Conservation (phyloP, 495 filamentous ascomycete species). For the Daldinia concentrica region DNA sequence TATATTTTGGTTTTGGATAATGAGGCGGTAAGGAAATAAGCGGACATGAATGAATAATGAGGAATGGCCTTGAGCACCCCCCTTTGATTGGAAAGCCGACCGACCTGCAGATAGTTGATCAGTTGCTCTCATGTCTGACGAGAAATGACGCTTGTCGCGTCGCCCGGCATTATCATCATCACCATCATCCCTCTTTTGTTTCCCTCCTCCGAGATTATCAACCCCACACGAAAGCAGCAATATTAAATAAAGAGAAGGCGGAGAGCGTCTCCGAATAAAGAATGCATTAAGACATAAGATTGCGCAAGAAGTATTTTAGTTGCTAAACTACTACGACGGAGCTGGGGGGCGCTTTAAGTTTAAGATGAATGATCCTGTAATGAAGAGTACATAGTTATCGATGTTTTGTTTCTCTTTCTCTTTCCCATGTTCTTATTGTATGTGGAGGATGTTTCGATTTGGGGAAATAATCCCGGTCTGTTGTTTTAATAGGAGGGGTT, state of each 20-base stretch:
- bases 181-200: conserved; percentile 19
- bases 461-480: conserved; percentile 10
- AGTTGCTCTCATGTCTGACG: conserved; percentile 25
- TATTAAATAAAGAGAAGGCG: neutral
- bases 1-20: conserved; percentile 12
- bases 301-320: conserved; percentile 9
- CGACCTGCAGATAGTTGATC: conserved; percentile 16
- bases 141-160: conserved; percentile 31
- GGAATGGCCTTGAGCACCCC: neutral
- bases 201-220: conserved; percentile 30
- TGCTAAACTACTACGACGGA: conserved; percentile 15
- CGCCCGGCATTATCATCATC: conserved; percentile 12
- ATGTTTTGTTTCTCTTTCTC: conserved; percentile 30
- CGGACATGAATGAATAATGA: neutral
- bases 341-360: conserved; percentile 24
- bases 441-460: conserved; percentile 25
- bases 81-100: conserved; percentile 27
- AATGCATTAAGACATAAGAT: conserved; percentile 31
- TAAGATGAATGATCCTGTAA: conserved; percentile 33
- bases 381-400: neutral
- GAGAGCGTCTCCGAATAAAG: conserved; percentile 7
- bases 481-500: conserved; percentile 34
- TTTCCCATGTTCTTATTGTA: too few species aligned
- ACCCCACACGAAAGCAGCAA: conserved; percentile 18
- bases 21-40: conserved; percentile 18